Base-by-base conservation (phyloP, 2,329 filamentous ascomycete species). In the Penicillium frequentans region DNA sequence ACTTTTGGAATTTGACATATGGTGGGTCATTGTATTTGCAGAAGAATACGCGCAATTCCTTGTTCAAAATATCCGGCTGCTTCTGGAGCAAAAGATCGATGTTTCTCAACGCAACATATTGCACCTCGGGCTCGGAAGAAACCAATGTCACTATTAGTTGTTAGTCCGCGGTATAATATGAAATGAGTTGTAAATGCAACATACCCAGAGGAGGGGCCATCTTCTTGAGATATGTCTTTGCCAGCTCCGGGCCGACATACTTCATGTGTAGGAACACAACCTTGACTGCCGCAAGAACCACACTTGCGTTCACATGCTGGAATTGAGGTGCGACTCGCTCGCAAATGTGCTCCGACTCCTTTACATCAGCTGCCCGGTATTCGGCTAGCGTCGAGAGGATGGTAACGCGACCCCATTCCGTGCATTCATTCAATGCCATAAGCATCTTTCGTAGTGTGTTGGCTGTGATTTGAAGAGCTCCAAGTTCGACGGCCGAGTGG, bases 21-120 rank as follows among this genome's bases (percentile, higher is more conserved):
- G 92, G 92, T 1, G 95, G 93, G 67, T 99, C 95, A 73, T 98
- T 98, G 80, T 99, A 99, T 79, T 99, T 99, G 88, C 95, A 99
- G 80, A 99, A 99, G 80, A 99, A 99, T 9, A 99, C 95, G 45
- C 95, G 87, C 69, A 99, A 86, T 75, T 99, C 95, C 75, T 98
- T 98, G 82, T 91, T 96, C 10, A 99, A 83, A 55, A 99, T 97
- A 65, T 96, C 93, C 11, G 95, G 92, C 75, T 97, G 93, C 66
- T 96, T 95, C 75, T 99, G 95, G 26, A 99, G 83, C 6, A 99
- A 82, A 33, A 99, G 85, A 67, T 99, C 95, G 69, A 99, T 99
- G 74, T 99, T 99, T 62, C 93, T 84, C 49, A 99, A 79, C 14
- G 95, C 95, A 55, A 99, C 95, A 73, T 99, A 99, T 77, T 99